Conservation (phyloP, 176 grass and related monocot genomes). For the Tuctoria greenei region DNA sequence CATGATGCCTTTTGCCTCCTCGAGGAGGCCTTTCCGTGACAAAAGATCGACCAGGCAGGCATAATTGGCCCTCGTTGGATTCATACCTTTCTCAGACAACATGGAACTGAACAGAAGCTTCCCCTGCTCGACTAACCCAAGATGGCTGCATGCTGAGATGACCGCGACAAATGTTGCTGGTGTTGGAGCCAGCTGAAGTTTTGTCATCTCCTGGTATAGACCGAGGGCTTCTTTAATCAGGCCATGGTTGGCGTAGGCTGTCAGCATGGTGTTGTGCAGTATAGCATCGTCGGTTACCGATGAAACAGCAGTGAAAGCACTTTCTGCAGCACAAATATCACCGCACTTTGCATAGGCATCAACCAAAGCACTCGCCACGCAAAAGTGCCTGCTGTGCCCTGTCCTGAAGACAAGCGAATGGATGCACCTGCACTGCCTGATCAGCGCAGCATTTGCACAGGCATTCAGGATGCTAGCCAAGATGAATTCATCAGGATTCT, state of each 20-base stretch:
- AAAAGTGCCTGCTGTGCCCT: constrained; percentile 43
- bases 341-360: constrained; percentile 67
- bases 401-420: constrained; percentile 49
- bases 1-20: constrained; percentile 42
- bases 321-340: constrained; percentile 40
- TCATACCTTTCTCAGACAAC: constrained; percentile 41
- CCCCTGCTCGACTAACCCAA: constrained; percentile 55
- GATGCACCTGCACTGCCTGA: constrained; percentile 43
- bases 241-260: constrained; percentile 62
- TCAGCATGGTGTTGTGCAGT: constrained; percentile 63
- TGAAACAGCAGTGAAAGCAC: constrained; percentile 32
- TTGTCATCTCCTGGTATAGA: constrained; percentile 44
- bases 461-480: constrained; percentile 45
- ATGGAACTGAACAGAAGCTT: constrained; percentile 39
- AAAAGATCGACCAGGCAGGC: constrained; percentile 54
- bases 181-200: constrained; percentile 41
- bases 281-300: constrained; percentile 31
- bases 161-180: constrained; percentile 56
- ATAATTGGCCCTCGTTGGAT: constrained; percentile 43
- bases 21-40: constrained; percentile 49
- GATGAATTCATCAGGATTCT: constrained; percentile 55
- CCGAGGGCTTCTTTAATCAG: constrained; percentile 34
- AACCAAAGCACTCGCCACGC: constrained; percentile 47
- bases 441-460: constrained; percentile 46
- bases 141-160: constrained; percentile 53